Base-by-base conservation (phyloP, 1,284 basidiomycete genomes). In the Mycosarcoma maydis region DNA sequence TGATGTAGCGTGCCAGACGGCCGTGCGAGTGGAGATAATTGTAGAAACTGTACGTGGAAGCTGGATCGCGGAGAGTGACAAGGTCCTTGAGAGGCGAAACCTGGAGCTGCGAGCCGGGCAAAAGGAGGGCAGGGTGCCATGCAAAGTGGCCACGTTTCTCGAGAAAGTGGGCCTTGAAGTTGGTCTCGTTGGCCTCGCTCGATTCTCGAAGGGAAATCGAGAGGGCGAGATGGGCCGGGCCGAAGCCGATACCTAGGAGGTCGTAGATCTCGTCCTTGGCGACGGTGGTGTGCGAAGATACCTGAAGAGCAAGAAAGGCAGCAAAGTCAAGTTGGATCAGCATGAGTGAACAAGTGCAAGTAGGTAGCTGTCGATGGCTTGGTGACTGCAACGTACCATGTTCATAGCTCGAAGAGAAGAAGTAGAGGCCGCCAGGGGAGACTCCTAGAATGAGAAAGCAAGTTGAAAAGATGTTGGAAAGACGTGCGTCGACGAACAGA, bases 51-150 rank as follows among this genome's bases (percentile, higher is more conserved):
- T 67, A 81, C 24, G 69, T 66, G 5, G 80, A 81, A 4, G 78
- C 80, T 7, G 80, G 80, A 30, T 81, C 77, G n/a, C 80, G 69
- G 56, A 81, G 75, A 0, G 78, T 80, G 13, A 73, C 80, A 0
- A 81, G 67, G 38, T 81, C 80, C 60, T 81, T 81, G 37, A 80
- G 62, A 20, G 78, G 80, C 38, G 78, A 80, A 24, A 81, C 80
- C 46, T 81, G 80, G 23, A 81, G 73, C 57, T 77, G 77, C 7
- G 78, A 71, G 29, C 80, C 80, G 11, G 80, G 80, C 6, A 81
- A 71, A 6, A 81, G 59, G 11, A 81, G 70, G 4, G 76, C 60
- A 9, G 77, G 76, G 39, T 81, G 80, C 79, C 79, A 81, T 20
- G 78, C 78, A 64, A 81, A 81, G 41, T 69, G 32, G n/a, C 61